Conservation (phyloP, 2,329 filamentous ascomycete genomes). For the Hortaea werneckii region DNA sequence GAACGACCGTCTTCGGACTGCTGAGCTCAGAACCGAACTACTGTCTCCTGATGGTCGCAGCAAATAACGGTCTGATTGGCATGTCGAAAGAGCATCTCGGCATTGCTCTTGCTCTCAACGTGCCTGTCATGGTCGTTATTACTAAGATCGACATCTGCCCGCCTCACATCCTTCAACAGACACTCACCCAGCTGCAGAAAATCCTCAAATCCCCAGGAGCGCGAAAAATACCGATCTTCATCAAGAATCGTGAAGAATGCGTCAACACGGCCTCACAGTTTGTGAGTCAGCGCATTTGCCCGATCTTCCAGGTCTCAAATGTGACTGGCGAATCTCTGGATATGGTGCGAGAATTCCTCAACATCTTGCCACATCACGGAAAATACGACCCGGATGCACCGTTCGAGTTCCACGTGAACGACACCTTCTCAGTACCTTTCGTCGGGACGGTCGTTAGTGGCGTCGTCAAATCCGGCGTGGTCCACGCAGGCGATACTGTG, state of each 20-base stretch:
- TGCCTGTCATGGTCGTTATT: slow-evolving; percentile 93
- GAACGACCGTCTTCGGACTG: slow-evolving; percentile 92
- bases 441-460: slow-evolving; percentile 93
- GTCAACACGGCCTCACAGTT: slow-evolving; percentile 95
- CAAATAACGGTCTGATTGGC: slow-evolving; percentile 91
- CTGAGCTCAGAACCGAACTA: slow-evolving; percentile 94
- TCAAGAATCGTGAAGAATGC: slow-evolving; percentile 82
- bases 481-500: slow-evolving; percentile 83
- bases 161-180: slow-evolving; percentile 88
- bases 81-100: slow-evolving; percentile 95
- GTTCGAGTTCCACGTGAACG: slow-evolving; percentile 92
- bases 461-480: slow-evolving; percentile 71
- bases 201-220: slow-evolving; percentile 92
- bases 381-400: slow-evolving; percentile 80
- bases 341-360: slow-evolving; percentile 83
- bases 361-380: slow-evolving; percentile 88
- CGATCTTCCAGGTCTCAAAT: slow-evolving; percentile 96
- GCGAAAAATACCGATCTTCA: slow-evolving; percentile 90
- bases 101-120: slow-evolving; percentile 86
- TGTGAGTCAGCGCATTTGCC: slow-evolving; percentile 87
- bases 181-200: slow-evolving; percentile 78
- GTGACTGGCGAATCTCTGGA: slow-evolving; percentile 89
- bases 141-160: slow-evolving; percentile 99
- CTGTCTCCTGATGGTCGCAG: slow-evolving; percentile 94
- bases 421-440: slow-evolving; percentile 96